Evolutionary conservation across 1,139 yeast genomes (phyloP).

Genomic region (Candida sanyaensis): DNA sequence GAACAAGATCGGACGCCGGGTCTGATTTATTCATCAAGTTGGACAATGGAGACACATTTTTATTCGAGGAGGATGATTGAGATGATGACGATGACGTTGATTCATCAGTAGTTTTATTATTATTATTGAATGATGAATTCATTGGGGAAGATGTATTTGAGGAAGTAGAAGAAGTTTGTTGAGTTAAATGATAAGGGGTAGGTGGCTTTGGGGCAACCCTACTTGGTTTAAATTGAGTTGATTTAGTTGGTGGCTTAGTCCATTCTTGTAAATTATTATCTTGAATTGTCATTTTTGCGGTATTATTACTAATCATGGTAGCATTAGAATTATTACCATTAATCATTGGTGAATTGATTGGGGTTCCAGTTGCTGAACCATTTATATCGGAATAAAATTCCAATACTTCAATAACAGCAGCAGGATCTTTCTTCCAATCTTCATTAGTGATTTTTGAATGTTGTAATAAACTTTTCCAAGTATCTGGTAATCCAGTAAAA

Average conservation of each 20-base stretch:
- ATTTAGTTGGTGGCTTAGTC: constrained; percentile 38
- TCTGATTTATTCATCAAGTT: constrained; percentile 32
- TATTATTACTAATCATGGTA: not conserved
- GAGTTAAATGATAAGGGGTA: constrained; percentile 39
- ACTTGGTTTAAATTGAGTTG: constrained; percentile 34
- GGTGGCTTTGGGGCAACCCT: constrained; percentile 51
- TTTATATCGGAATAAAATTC: constrained; percentile 70
- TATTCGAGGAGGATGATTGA: not conserved
- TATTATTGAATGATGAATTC: not conserved
- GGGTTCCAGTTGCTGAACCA: constrained; percentile 35
- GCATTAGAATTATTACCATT: constrained; percentile 9
- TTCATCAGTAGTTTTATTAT: not conserved
- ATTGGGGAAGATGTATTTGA: constrained; percentile 2
- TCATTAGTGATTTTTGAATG: constrained; percentile 81
- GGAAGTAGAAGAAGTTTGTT: constrained; percentile 10
- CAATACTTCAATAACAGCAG: constrained; percentile 87
- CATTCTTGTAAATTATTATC: constrained; percentile 34
- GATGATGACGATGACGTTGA: too few species aligned
- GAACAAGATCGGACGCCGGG: constrained; percentile 33
- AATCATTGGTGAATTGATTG: constrained; percentile 25
- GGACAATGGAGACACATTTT: constrained; percentile 33
- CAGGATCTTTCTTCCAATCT: constrained; percentile 82
- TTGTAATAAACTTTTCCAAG: constrained; percentile 73
- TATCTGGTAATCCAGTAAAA: constrained; percentile 76
- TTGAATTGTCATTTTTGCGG: constrained; percentile 1